Conservation (phyloP, 129 eudicot genomes). For the Apium graveolens region DNA sequence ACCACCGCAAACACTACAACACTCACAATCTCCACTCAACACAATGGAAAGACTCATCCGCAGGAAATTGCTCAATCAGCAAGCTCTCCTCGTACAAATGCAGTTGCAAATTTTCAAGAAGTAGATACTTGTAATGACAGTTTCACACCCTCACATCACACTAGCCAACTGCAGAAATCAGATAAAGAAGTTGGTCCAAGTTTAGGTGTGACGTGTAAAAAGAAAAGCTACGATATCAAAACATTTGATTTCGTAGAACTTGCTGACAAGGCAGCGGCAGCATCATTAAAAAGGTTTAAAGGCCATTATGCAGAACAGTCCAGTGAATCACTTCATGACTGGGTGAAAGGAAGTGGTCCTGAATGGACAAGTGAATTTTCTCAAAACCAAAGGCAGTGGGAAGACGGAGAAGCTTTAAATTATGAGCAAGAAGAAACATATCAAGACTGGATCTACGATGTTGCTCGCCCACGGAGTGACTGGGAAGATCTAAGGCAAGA, state of each 20-base stretch:
- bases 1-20: slow-evolving; percentile 7
- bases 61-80: slow-evolving; percentile 3
- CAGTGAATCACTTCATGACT: slow-evolving; percentile 9
- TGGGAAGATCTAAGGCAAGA: slow-evolving; percentile 77
- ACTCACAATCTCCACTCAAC: slow-evolving; percentile 17
- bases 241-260: slow-evolving; percentile 10
- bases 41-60: slow-evolving; percentile 9
- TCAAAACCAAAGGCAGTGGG: slow-evolving; percentile 43
- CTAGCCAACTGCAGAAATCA: background rate
- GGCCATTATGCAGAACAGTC: slow-evolving; percentile 4
- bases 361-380: slow-evolving; percentile 43
- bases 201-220: slow-evolving; percentile 8
- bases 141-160: slow-evolving; percentile 3
- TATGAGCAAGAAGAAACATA: slow-evolving; percentile 23
- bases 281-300: slow-evolving; percentile 1
- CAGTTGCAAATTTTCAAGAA: slow-evolving; percentile 14
- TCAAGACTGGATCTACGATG: slow-evolving; percentile 58
- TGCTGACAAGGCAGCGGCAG: slow-evolving; percentile 14
- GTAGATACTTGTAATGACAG: slow-evolving; percentile 10
- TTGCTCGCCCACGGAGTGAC: slow-evolving; percentile 65
- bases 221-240: slow-evolving; percentile 8
- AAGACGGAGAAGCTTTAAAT: slow-evolving; percentile 31
- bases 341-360: slow-evolving; percentile 17
- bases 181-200: slow-evolving; percentile 24
- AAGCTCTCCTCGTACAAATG: background rate